phyloP scores from a whole-genome alignment of 2,329 filamentous ascomycete genomes.

The Paecilomyces formosus region DNA sequence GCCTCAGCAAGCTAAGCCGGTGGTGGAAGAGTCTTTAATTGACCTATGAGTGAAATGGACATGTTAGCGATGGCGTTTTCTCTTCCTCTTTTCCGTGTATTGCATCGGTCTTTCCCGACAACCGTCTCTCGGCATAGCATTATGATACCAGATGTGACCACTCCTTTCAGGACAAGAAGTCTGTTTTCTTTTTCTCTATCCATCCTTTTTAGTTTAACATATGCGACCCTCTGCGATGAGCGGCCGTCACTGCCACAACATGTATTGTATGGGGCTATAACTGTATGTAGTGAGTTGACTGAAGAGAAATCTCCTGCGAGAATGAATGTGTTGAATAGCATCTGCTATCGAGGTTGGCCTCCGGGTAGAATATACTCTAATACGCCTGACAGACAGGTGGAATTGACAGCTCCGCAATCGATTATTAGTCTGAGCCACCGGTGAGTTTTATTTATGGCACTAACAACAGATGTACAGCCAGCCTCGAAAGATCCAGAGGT shows the following conservation, averaged over 20 bases:
- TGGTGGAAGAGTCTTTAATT: constrained; percentile 24
- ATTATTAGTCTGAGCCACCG: not conserved
- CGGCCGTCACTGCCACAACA: not conserved
- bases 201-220: not conserved
- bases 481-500: not conserved
- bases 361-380: not conserved
- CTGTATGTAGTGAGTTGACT: not conserved
- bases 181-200: not conserved
- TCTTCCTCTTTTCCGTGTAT: not conserved
- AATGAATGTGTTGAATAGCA: not conserved
- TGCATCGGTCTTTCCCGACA: constrained; percentile 3
- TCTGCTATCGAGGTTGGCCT: not conserved
- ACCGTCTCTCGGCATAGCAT: constrained; percentile 4
- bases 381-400: not conserved
- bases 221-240: not conserved
- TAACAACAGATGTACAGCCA: not conserved
- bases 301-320: not conserved
- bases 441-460: not conserved
- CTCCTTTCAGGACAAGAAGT: constrained; percentile 12
- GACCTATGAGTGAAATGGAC: constrained; percentile 15
- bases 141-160: constrained; percentile 20
- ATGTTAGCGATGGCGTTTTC: constrained; percentile 1
- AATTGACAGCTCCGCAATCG: not conserved
- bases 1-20: constrained; percentile 13
- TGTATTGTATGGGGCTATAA: not conserved